Base-by-base conservation (phyloP, 495 filamentous ascomycete species). In the Glutinoglossum americanum region DNA sequence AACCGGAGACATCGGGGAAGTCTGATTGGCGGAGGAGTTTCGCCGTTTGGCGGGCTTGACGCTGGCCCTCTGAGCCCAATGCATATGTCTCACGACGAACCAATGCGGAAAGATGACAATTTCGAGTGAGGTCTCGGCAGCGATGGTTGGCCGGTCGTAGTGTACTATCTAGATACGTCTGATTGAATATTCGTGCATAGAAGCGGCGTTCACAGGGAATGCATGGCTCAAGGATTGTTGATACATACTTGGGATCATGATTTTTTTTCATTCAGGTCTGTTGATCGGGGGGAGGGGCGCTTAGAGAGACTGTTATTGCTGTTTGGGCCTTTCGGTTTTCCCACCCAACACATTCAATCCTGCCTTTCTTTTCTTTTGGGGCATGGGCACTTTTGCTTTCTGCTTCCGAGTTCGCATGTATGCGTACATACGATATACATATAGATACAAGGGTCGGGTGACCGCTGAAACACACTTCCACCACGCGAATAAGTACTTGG, bases 61-160 rank as follows among this genome's bases (percentile, higher is more conserved):
- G 73, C 73, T 44, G 73, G 71, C 25, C 75, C 75, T 30, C 57
- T 78, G 69, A 41, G 68, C 62, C 53, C 67, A 74, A 59, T 70
- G 70, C 37, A 73, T 70, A 19, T 60, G 73, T 37, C 66, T 72
- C 32, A 66, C 64, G n/a, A 68, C 64, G 35, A 65, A 58, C 63
- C 67, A 30, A 61, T 65, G 30, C 33, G 60, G 51, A 63, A 67
- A n/a, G 68, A 71, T 68, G 72, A 75, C 61, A 72, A 76, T 65
- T 76, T 76, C 70, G 73, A 76, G 73, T 72, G 68, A 73, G 62
- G 44, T 58, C 56, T 62, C 39, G 23, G 25, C 13, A 25, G 15
- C 11, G 26, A 21, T 11, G n/a, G 13, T 19, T 30, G 11, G 49
- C 41, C 13, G 21, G 41, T 19, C 19, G n/a, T n/a, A 4, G 19